Base-by-base conservation (phyloP, 495 filamentous ascomycete genomes). In the Haplographium delicatum region DNA sequence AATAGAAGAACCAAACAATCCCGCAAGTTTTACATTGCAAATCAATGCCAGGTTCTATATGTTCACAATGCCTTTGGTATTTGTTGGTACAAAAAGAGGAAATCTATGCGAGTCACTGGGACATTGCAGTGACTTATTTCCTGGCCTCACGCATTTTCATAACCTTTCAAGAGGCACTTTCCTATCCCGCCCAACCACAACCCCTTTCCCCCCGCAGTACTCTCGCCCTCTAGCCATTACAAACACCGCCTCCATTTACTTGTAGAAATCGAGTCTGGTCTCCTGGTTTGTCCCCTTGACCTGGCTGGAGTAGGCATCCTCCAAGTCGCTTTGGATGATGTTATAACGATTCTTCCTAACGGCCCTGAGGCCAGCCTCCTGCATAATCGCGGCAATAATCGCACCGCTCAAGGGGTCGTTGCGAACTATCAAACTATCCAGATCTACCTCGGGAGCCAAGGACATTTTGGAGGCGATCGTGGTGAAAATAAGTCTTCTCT, bases 301-400 rank as follows among this genome's bases (percentile, higher is more conserved):
- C 65, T 98, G 93, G 61, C 84, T 88, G 10, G 86, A 82, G 63
- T 98, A 98, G 5, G 94, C 91, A 68, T 96, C 91, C 66, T 98
- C 93, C 42, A 98, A 73, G 65, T 98, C 93, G 35, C 75, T 78
- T 71, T 97, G 94, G 60, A 98, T 96, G 65, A 98, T 97, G 63
- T 97, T 96, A 69, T 98, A 98, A 55, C 93, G 74, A 66, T 98
- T 98, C 80, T 98, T 98, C 61, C 93, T 78, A 43, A 98, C 94
- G 34, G 93, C 93, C 47, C 93, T 80, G 52, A 98, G 74, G 53
- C 93, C 93, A 30, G 93, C 94, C 69, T 98, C 93, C 68, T 98
- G 93, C 93, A 98, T 97, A 65, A 98, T 94, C 22, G 93, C 93
- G 16, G 93, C 93, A 68, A 98, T 98, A 56, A 97, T 84, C 35